Evolutionary conservation across 208 protist genomes (phyloP).

Genomic region (Crithidia expoeki): DNA sequence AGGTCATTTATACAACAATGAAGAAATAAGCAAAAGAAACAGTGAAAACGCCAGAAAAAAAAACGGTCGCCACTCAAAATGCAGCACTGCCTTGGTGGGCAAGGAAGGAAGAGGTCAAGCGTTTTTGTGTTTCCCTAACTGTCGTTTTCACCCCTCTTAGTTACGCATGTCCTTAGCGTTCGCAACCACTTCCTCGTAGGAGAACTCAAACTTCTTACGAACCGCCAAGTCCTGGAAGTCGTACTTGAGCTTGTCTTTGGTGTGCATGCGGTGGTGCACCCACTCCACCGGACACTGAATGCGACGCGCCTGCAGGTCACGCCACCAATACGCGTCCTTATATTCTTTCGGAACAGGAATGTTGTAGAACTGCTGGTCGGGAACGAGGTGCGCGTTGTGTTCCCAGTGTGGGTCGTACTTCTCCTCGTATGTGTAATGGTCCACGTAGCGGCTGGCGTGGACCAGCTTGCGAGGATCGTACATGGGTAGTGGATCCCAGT

Average conservation of each 20-base stretch:
- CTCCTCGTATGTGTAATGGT: conserved; percentile 87
- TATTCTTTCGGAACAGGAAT: conserved; percentile 86
- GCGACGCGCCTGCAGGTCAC: conserved; percentile 87
- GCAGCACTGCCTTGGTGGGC: no score
- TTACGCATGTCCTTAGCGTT: conserved; percentile 90
- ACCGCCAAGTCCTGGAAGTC: conserved; percentile 91
- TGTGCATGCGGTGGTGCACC: conserved; percentile 87
- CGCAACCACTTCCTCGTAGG: conserved; percentile 74
- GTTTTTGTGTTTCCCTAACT: neutral
- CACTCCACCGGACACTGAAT: conserved; percentile 91
- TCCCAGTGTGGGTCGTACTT: conserved; percentile 83
- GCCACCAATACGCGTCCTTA: conserved; percentile 94
- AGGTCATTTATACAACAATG: conserved; percentile 17
- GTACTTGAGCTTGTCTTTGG: conserved; percentile 63
- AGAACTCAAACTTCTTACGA: conserved; percentile 89
- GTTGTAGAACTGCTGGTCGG: conserved; percentile 83
- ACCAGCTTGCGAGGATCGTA: conserved; percentile 88
- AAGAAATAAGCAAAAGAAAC: conserved; percentile 4
- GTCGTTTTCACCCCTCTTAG: conserved; percentile 26
- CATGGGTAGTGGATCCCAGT: conserved; percentile 91
- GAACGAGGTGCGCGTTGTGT: conserved; percentile 69
- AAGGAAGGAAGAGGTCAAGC: neutral
- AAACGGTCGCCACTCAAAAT: neutral
- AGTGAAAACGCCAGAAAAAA: neutral
- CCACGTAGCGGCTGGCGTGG: conserved; percentile 79